Conservation (phyloP, 2,329 filamentous ascomycete species). For the Colletotrichum lindemuthianum region DNA sequence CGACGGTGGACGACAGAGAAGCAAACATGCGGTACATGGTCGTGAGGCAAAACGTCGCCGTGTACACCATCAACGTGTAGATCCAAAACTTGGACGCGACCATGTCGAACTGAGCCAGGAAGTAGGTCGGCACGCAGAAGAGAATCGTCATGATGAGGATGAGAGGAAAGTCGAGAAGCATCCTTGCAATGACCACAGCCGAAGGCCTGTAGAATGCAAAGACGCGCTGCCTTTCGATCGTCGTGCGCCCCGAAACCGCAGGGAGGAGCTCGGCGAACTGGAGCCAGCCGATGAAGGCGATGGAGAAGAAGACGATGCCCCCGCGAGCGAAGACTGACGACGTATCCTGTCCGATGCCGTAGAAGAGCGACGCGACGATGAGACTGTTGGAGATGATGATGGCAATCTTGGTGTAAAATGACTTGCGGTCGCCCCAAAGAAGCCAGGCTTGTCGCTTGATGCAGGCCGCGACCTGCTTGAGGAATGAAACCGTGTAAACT, state of each 20-base stretch:
- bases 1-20: constrained; percentile 67
- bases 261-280: constrained; percentile 33
- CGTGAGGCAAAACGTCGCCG: constrained; percentile 30
- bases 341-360: constrained; percentile 62
- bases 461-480: constrained; percentile 74
- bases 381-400: constrained; percentile 79
- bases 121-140: constrained; percentile 30
- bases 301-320: constrained; percentile 28
- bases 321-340: constrained; percentile 24
- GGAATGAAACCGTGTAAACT: constrained; percentile 80
- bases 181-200: constrained; percentile 27
- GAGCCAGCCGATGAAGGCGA: constrained; percentile 36
- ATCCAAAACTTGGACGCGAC: constrained; percentile 35
- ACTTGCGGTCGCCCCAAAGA: constrained; percentile 77
- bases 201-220: constrained; percentile 36
- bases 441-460: constrained; percentile 83
- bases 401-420: constrained; percentile 81
- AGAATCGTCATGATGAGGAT: constrained; percentile 29
- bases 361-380: constrained; percentile 83
- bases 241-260: constrained; percentile 26
- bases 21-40: constrained; percentile 52
- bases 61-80: constrained; percentile 31
- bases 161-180: constrained; percentile 26
- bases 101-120: constrained; percentile 29
- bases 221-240: constrained; percentile 29